Percentiles rank a stretch among this genome's conserved stretches.
Evolutionary conservation across 352 stramenopile species (phyloP).

Genomic region (Pythium vanterpoolii): DNA sequence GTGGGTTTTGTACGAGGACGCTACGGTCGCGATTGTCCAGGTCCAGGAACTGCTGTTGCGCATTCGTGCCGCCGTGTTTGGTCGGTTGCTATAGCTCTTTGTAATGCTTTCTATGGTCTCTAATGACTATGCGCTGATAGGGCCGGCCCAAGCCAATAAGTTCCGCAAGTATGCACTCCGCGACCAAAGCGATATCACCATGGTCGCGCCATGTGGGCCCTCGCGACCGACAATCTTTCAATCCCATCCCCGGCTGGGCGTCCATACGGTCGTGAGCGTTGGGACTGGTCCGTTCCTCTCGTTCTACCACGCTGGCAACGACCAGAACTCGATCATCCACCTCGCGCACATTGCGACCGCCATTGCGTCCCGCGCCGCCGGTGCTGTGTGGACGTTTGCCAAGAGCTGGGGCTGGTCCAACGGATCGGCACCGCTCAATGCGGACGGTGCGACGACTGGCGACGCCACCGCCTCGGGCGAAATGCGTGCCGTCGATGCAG

Average conservation of each 20-base stretch:
- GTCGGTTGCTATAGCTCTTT: slow-evolving; percentile 16
- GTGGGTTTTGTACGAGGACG: slow-evolving; percentile 76
- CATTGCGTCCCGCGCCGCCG: slow-evolving; percentile 69
- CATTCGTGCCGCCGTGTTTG: slow-evolving; percentile 52
- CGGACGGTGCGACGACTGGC: slow-evolving; percentile 14
- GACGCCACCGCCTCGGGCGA: slow-evolving; percentile 23
- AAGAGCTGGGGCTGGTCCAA: slow-evolving; percentile 75
- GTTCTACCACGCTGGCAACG: slow-evolving; percentile 82
- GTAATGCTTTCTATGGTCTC: not conserved
- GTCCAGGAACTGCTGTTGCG: slow-evolving; percentile 54
- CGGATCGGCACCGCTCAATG: slow-evolving; percentile 7
- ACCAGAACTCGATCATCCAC: slow-evolving; percentile 86
- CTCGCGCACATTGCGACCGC: slow-evolving; percentile 81
- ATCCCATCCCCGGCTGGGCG: slow-evolving; percentile 64
- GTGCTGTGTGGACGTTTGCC: slow-evolving; percentile 79
- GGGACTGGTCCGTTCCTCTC: slow-evolving; percentile 65
- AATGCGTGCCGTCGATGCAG: slow-evolving; percentile 31
- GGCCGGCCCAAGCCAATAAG: slow-evolving; percentile 65
- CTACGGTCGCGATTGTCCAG: slow-evolving; percentile 76
- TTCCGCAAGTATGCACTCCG: slow-evolving; percentile 78
- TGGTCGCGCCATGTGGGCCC: slow-evolving; percentile 56
- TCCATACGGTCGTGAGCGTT: slow-evolving; percentile 70
- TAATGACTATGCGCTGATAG: slow-evolving; percentile 14
- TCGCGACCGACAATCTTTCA: slow-evolving; percentile 79
- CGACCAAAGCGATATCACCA: slow-evolving; percentile 64